These are phyloP conservation scores for Kwoniella mangroviensis DNA, from an alignment of 768 basidiomycete species.

Conservation along the genomic window DNA sequence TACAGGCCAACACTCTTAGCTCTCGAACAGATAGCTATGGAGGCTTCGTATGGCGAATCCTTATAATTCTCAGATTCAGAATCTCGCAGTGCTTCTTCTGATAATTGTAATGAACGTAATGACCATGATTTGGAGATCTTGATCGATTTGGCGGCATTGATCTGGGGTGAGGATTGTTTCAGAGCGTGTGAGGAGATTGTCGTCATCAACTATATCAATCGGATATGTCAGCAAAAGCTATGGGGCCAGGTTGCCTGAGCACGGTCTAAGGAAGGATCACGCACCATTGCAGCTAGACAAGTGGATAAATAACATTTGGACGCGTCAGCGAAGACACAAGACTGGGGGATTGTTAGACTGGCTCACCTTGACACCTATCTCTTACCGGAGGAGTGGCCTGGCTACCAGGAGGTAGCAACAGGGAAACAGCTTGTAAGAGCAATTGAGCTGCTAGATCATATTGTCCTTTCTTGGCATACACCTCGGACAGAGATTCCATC, in stretches of 20 bases:
- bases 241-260: too few relatives aligned
- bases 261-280: slow-evolving; percentile 1
- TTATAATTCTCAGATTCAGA: background rate
- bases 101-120: slow-evolving; percentile 43
- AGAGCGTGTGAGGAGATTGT: slow-evolving; percentile 53
- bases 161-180: slow-evolving; percentile 31
- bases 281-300: slow-evolving; percentile 35
- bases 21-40: slow-evolving; percentile 38
- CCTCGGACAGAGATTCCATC: slow-evolving; percentile 55
- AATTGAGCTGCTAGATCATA: slow-evolving; percentile 49
- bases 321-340: background rate
- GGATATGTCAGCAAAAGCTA: slow-evolving; percentile 5
- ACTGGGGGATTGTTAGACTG: background rate
- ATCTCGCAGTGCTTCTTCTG: slow-evolving; percentile 41
- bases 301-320: background rate
- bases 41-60: slow-evolving; percentile 18
- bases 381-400: slow-evolving; percentile 27
- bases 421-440: slow-evolving; percentile 53
- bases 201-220: slow-evolving; percentile 48
- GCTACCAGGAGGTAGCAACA: slow-evolving; percentile 44
- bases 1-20: slow-evolving; percentile 48
- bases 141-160: slow-evolving; percentile 32
- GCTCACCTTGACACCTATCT: slow-evolving; percentile 57
- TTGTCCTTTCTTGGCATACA: slow-evolving; percentile 50
- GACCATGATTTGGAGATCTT: slow-evolving; percentile 53